phyloP scores from a whole-genome alignment of 495 filamentous ascomycete genomes.

The Daldinia vernicosa region DNA sequence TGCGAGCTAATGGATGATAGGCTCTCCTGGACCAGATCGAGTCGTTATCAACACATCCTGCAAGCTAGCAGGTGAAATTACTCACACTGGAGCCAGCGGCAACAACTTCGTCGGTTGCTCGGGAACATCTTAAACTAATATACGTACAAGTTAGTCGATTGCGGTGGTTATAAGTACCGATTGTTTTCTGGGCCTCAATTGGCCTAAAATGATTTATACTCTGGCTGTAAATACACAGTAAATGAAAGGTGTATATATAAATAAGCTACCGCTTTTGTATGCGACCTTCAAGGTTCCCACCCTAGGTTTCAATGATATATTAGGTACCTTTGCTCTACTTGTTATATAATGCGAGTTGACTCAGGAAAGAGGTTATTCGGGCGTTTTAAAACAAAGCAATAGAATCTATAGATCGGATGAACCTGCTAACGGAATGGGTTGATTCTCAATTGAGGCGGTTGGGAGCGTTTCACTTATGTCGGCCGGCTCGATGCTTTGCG shows the following conservation, averaged over 20 bases:
- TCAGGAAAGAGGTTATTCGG: not conserved
- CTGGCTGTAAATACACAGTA: not conserved
- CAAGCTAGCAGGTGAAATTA: conserved; percentile 66
- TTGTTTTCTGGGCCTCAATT: not conserved
- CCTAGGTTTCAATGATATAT: not conserved
- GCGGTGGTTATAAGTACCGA: not conserved
- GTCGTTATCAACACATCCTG: conserved; percentile 65
- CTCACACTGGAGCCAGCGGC: conserved; percentile 70
- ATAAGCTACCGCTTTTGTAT: not conserved
- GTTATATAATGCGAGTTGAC: not conserved
- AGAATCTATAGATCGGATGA: not conserved
- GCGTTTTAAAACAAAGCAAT: not conserved
- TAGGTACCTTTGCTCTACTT: not conserved
- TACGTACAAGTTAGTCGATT: not conserved
- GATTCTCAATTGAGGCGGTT: not conserved
- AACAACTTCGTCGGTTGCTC: conserved; percentile 65
- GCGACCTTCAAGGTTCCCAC: not conserved
- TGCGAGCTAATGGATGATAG: conserved; percentile 23
- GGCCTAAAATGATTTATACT: not conserved
- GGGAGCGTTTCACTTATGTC: not conserved
- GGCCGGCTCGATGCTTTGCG: conserved; percentile 1
- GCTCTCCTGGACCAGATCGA: conserved; percentile 67
- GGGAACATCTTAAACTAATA: conserved; percentile 27
- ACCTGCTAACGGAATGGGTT: not conserved
- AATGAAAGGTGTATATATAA: not conserved